Evolutionary conservation across 148 eudicot species (phyloP).

Genomic region (Camellia granthamiana): DNA sequence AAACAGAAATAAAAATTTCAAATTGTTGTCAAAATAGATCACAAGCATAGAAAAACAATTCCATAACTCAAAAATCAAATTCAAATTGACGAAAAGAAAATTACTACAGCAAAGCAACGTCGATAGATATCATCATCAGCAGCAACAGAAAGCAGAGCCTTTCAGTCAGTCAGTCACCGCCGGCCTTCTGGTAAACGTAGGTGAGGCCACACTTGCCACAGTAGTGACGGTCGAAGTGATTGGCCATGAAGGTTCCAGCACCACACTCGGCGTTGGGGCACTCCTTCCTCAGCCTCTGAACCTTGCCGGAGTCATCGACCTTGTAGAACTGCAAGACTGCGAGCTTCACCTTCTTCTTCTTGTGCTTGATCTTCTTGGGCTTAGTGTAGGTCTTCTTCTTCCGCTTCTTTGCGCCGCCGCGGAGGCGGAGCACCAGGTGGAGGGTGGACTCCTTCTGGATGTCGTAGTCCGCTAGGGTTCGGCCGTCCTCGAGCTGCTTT

Average conservation of each 20-base stretch:
- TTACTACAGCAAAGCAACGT: not conserved
- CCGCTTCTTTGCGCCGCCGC: slow-evolving; percentile 36
- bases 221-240: slow-evolving; percentile 32
- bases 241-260: slow-evolving; percentile 34
- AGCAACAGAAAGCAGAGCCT: no score
- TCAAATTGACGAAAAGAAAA: not conserved
- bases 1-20: no score
- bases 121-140: not conserved
- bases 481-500: slow-evolving; percentile 29
- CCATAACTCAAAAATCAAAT: no score
- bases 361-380: slow-evolving; percentile 45
- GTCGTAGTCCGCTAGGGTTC: slow-evolving; percentile 34
- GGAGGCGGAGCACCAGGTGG: slow-evolving; percentile 33
- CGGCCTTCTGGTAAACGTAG: slow-evolving; percentile 31
- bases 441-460: slow-evolving; percentile 38
- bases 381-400: slow-evolving; percentile 45
- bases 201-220: slow-evolving; percentile 39
- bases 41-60: no score
- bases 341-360: slow-evolving; percentile 37
- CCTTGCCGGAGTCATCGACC: slow-evolving; percentile 37
- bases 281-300: slow-evolving; percentile 36
- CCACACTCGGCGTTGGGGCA: slow-evolving; percentile 37
- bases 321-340: slow-evolving; percentile 35
- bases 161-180: slow-evolving; percentile 14
- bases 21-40: no score